Base-by-base conservation (phyloP, 345 rosid species). In the Brassica cretica region DNA sequence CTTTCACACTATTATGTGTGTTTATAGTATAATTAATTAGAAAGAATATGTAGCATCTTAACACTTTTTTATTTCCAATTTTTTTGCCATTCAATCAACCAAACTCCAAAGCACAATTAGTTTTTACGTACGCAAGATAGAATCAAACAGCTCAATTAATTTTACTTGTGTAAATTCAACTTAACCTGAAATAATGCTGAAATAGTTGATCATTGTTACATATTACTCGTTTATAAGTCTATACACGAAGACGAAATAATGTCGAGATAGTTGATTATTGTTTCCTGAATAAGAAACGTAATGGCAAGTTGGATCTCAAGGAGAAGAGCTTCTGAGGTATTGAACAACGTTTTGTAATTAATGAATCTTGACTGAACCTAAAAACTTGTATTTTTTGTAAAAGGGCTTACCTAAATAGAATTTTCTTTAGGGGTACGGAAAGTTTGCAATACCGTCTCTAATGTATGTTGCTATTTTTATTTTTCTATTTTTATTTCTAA, bases 311-410 rank as follows among this genome's bases (percentile, higher is more conserved):
- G 19, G 64, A 69, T 37, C 56, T 76, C 25, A 25, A 70, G 8
- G 71, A 64, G 46, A 76, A 64, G 60, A 58, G 18, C 0, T 71
- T 71, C 67, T 39, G 41, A 27, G 60, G 49, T n/a, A 16, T 29
- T 29, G 25, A 69, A 61, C 5, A 25, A 15, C 19, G 70, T 63
- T 19, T 60, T 67, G 32, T 44, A 7, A 60, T 74, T 44, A 7
- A 68, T 74, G 56, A 56, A 60, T 68, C 49, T 24, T 76, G 75
- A 76, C 58, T 63, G 21, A 70, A 21, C 64, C 41, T 27, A 27
- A 27, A 27, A 27, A 27, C 30, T 27, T 27, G 30, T 3, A 3
- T 27, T 27, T 27, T 27, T 3, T 27, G 30, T 27, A 27, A 27
- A 27, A 27, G 30, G 3, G 30, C 30, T 27, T 27, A 27, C 30